Percentiles rank a stretch among this genome's conserved stretches.
These are phyloP conservation scores for Endocarpon pusillum DNA, from an alignment of 495 filamentous ascomycete species.

Conservation along the genomic window DNA sequence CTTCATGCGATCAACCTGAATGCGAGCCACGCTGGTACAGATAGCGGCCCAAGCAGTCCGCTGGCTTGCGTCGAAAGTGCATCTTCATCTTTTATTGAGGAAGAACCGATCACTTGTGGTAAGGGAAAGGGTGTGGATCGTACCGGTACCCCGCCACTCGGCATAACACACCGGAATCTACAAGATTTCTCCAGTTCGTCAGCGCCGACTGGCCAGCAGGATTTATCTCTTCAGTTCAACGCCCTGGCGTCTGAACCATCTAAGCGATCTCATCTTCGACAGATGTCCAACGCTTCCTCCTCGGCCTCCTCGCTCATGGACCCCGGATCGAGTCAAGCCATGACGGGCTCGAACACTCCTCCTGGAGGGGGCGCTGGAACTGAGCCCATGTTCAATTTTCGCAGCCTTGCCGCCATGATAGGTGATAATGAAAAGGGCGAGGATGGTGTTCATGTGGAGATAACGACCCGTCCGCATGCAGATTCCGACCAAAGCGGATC, in stretches of 20 bases:
- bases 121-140: slow-evolving; percentile 81
- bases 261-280: slow-evolving; percentile 51
- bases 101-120: slow-evolving; percentile 21
- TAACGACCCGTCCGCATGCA: too few species aligned
- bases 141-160: slow-evolving; percentile 1
- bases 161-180: slow-evolving; percentile 2
- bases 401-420: slow-evolving; percentile 74
- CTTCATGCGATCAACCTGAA: slow-evolving; percentile 29
- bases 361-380: slow-evolving; percentile 35
- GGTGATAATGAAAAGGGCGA: slow-evolving; percentile 42
- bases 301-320: slow-evolving; percentile 59
- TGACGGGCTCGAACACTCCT: slow-evolving; percentile 17
- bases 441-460: slow-evolving; percentile 23
- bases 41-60: too few species aligned
- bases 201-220: slow-evolving; percentile 5
- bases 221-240: slow-evolving; percentile 9
- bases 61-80: slow-evolving; percentile 22
- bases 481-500: too few species aligned
- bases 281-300: slow-evolving; percentile 71
- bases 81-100: slow-evolving; percentile 21
- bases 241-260: slow-evolving; percentile 19
- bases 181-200: slow-evolving; percentile 2
- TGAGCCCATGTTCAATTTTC: slow-evolving; percentile 83
- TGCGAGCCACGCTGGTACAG: slow-evolving; percentile 18
- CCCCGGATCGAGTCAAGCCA: slow-evolving; percentile 34